Conservation (phyloP, 495 filamentous ascomycete genomes). For the Friedmanniomyces endolithicus region DNA sequence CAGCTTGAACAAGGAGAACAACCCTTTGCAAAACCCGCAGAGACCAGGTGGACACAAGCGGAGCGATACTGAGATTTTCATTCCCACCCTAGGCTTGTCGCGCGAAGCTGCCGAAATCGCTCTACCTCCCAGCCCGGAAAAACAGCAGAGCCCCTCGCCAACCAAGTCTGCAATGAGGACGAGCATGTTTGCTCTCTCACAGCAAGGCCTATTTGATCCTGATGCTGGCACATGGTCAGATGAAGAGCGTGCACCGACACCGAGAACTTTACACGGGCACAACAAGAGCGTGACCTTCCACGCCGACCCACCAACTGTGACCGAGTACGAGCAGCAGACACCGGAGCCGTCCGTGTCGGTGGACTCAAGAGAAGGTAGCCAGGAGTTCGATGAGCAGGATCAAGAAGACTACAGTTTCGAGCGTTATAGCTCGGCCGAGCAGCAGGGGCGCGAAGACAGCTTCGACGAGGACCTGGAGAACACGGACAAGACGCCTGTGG, state of each 20-base stretch:
- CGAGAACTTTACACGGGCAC: constrained; percentile 55
- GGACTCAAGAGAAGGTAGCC: constrained; percentile 78
- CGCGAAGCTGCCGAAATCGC: constrained; percentile 9
- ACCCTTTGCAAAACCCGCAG: constrained; percentile 16
- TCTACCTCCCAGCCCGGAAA: constrained; percentile 48
- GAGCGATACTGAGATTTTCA: constrained; percentile 27
- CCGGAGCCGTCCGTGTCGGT: constrained; percentile 75
- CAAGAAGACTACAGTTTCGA: constrained; percentile 63
- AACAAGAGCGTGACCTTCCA: constrained; percentile 96
- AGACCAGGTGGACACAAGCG: constrained; percentile 24
- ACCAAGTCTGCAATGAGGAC: constrained; percentile 65
- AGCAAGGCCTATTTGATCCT: constrained; percentile 25
- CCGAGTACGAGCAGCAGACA: constrained; percentile 96
- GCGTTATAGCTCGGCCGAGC: constrained; percentile 49
- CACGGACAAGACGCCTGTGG: constrained; percentile 90
- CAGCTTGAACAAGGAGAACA: constrained; percentile 27
- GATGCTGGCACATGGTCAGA: constrained; percentile 47
- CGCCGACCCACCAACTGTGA: constrained; percentile 80
- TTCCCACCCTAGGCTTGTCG: constrained; percentile 26
- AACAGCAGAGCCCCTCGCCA: constrained; percentile 56
- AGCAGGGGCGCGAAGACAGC: constrained; percentile 56
- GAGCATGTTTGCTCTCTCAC: constrained; percentile 52
- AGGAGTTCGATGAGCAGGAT: constrained; percentile 61
- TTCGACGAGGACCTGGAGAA: constrained; percentile 92
- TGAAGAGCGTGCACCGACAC: constrained; percentile 38